These are phyloP conservation scores for Penicillium robsamsonii DNA, from an alignment of 495 filamentous ascomycete genomes.

Conservation along the genomic window DNA sequence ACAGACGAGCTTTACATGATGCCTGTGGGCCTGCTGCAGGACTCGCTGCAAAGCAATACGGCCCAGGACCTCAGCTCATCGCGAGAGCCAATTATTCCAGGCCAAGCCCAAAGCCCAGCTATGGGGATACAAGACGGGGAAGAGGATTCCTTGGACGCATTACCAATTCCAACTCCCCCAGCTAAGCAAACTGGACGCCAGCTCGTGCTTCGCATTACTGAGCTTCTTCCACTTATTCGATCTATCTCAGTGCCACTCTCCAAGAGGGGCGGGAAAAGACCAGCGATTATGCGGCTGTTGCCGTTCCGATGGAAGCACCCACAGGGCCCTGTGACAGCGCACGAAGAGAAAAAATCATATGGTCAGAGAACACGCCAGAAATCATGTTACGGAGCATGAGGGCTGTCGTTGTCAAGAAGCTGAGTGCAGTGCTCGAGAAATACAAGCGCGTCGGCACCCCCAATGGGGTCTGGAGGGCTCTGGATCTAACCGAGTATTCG, in stretches of 20 bases:
- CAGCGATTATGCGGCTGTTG: conserved; percentile 24
- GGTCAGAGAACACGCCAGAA: conserved; percentile 67
- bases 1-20: conserved; percentile 57
- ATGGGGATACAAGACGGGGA: not conserved
- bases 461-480: conserved; percentile 35
- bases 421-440: conserved; percentile 29
- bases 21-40: conserved; percentile 49
- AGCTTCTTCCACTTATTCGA: conserved; percentile 29
- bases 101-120: not conserved
- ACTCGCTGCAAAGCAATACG: conserved; percentile 17
- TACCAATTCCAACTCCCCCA: not conserved
- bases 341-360: conserved; percentile 42
- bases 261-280: conserved; percentile 14
- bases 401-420: conserved; percentile 39
- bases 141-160: not conserved
- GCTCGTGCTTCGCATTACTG: conserved; percentile 31
- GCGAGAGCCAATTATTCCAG: not conserved
- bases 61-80: not conserved
- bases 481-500: conserved; percentile 29
- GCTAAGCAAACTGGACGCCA: conserved; percentile 11
- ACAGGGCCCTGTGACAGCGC: conserved; percentile 25
- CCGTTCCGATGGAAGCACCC: conserved; percentile 41
- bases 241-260: conserved; percentile 13
- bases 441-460: conserved; percentile 20
- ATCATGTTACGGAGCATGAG: conserved; percentile 57